Base-by-base conservation (phyloP, 306 rosid species). In the Cucurbita moschata region DNA sequence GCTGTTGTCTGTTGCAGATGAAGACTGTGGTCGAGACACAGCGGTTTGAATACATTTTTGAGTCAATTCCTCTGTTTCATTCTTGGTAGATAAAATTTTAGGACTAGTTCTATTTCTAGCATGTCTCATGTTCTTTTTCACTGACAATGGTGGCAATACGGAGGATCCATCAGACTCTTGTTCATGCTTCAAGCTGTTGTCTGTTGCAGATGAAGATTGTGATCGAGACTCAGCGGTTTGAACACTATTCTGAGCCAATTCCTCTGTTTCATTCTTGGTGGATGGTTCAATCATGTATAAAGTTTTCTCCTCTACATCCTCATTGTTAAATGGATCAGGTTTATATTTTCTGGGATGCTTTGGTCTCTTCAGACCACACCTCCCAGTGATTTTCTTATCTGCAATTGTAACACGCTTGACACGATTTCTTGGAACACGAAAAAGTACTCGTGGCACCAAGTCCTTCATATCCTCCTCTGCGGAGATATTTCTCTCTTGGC, bases 241-340 rank as follows among this genome's bases (percentile, higher is more conserved):
- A 6, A 43, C 82, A 83, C 70, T 44, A 72, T 75, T 71, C 39
- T 14, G 68, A 71, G 83, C 35, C 61, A 72, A 52, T 74, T 75
- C 83, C 58, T 68, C 72, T 47, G 77, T 66, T 77, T 43, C 76
- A 52, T 76, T 80, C 84, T 75, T 79, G 14, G 81, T 15, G 51
- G 74, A 49, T 14, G 74, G 74, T 70, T 70, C 74, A 35, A 70
- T 70, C 35, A 71, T 75, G 49, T 84, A 78, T 78, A 80, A 52
- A 58, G 79, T 76, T 66, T 83, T 84, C 76, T 82, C 90, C 35
- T 76, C 83, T 61, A 76, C 47, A 60, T 76, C 82, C 75, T 76
- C 86, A 65, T 53, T 71, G 79, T 58, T 73, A 10, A 71, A 15
- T 50, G 79, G 79, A 76, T 64, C 74, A 62, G 62, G 68, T 35